Evolutionary conservation across 1,284 basidiomycete genomes (phyloP).

Genomic region (Austroboletus niveus): DNA sequence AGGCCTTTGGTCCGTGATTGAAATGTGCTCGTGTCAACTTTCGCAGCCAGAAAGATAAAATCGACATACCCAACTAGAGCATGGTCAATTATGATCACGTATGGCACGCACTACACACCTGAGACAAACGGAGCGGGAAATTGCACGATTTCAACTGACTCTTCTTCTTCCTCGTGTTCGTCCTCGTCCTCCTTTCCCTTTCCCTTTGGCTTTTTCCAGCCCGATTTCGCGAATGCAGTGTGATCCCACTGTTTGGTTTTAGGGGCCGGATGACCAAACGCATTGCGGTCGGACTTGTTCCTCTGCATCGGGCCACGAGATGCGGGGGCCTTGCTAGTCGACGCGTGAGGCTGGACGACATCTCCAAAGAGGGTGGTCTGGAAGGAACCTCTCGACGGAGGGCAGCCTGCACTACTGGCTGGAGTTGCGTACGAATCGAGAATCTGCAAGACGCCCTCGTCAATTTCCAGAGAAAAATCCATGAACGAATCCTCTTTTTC

Average conservation of each 20-base stretch:
- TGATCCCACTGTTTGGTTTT: conserved; percentile 86
- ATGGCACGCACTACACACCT: conserved; percentile 39
- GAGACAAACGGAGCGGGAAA: conserved; percentile 74
- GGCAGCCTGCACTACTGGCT: conserved; percentile 32
- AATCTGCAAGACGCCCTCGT: conserved; percentile 50
- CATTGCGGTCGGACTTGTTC: conserved; percentile 44
- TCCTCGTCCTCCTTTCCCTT: conserved; percentile 50
- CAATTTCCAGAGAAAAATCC: conserved; percentile 55
- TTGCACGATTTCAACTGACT: conserved; percentile 70
- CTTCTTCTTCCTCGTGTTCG: conserved; percentile 46
- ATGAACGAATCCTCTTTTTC: conserved; percentile 48
- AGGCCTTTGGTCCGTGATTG: conserved; percentile 22
- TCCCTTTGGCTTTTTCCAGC: conserved; percentile 54
- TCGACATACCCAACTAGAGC: conserved; percentile 47
- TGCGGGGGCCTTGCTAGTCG: conserved; percentile 31
- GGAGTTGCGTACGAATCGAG: conserved; percentile 48
- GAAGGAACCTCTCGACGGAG: conserved; percentile 39
- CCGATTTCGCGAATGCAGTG: conserved; percentile 78
- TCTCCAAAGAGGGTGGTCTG: conserved; percentile 71
- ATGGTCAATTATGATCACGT: conserved; percentile 11
- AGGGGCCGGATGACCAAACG: conserved; percentile 52
- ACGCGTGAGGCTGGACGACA: conserved; percentile 37
- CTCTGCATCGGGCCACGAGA: conserved; percentile 37
- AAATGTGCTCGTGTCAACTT: conserved; percentile 1
- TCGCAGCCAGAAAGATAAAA: background rate